These are phyloP conservation scores for Fusarium nodosum DNA, from an alignment of 2,329 filamentous ascomycete genomes.

Conservation along the genomic window DNA sequence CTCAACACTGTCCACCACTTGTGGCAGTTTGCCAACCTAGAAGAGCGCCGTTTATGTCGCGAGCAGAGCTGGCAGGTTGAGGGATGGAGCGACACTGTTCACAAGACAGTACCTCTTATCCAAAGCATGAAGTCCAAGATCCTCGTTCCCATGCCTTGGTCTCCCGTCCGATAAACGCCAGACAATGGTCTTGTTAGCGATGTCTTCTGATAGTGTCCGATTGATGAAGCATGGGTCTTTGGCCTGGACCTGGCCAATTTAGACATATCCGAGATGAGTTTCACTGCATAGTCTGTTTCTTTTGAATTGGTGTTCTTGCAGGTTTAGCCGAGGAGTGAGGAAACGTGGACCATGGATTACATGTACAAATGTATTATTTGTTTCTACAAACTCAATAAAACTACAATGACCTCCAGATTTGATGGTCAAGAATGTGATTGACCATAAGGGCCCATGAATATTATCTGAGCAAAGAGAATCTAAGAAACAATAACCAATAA, in stretches of 20 bases:
- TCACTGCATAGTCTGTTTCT: conserved; percentile 38
- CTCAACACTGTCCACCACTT: conserved; percentile 98
- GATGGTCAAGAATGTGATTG: conserved; percentile 6
- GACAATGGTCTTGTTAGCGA: not conserved
- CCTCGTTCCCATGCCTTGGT: conserved; percentile 96
- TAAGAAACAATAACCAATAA: conserved; percentile 6
- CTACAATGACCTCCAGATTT: conserved; percentile 7
- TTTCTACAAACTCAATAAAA: conserved; percentile 40
- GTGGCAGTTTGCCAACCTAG: conserved; percentile 98
- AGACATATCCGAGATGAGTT: conserved; percentile 33
- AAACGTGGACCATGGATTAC: conserved; percentile 44
- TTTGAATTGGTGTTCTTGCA: conserved; percentile 29
- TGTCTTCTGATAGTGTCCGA: conserved; percentile 8
- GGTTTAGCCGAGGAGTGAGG: conserved; percentile 38
- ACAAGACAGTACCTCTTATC: conserved; percentile 98
- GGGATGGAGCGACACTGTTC: conserved; percentile 96
- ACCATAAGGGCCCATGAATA: conserved; percentile 3
- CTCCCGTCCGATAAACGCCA: conserved; percentile 78
- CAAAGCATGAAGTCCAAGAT: conserved; percentile 97
- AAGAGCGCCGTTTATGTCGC: conserved; percentile 89
- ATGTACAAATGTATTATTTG: conserved; percentile 49
- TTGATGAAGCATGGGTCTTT: conserved; percentile 1
- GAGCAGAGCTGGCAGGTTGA: conserved; percentile 97
- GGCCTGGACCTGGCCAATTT: not conserved
- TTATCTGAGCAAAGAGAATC: not conserved